Base-by-base conservation (phyloP, 345 rosid genomes). In the Eucalyptus erythrocorys region DNA sequence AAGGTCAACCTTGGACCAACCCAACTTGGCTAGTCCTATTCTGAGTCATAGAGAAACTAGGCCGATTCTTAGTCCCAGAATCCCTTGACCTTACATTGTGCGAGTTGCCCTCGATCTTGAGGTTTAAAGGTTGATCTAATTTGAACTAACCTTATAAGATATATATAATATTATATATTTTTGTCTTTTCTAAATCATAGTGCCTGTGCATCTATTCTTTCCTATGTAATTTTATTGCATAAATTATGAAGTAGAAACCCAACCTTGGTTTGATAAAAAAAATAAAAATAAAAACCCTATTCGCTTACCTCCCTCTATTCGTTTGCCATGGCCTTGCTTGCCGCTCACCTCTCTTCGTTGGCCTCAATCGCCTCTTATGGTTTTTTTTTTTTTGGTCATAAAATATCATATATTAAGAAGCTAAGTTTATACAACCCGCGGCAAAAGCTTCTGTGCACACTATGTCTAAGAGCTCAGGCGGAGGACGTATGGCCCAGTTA, bases 171-270 rank as follows among this genome's bases (percentile, higher is more conserved):
- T 55, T 22, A 24, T 55, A 24, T 55, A 4, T 55, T 55, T 4
- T 55, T 55, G 3, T 4, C 1, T 24, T 9, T 55, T 55, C 30
- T 24, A 55, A 55, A 55, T 55, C 61, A 13, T 55, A 55, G 3
- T 0, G 3, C 30, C 30, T 55, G 0, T 55, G 0, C 0, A 30
- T 55, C 1, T 4, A 55, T 55, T 55, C 0, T 24, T 55, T 55
- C 61, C 10, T 55, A 10, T 55, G 61, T 3, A 24, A 0, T 55
- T 55, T 24, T 55, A 55, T 24, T 3, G 5, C 24, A 24, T 55
- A 55, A 55, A 55, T 24, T 55, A 24, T 0, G 24, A 55, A 8
- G 6, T 24, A 55, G 3, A 55, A 55, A 55, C 1, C 13, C 0
- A 55, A 24, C 61, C 30, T 22, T 24, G 12, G 13, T 1, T 55